Percentiles rank a stretch among this genome's conserved stretches.
Evolutionary conservation across 2,329 filamentous ascomycete genomes (phyloP).

Genomic region (Xylaria sp.): DNA sequence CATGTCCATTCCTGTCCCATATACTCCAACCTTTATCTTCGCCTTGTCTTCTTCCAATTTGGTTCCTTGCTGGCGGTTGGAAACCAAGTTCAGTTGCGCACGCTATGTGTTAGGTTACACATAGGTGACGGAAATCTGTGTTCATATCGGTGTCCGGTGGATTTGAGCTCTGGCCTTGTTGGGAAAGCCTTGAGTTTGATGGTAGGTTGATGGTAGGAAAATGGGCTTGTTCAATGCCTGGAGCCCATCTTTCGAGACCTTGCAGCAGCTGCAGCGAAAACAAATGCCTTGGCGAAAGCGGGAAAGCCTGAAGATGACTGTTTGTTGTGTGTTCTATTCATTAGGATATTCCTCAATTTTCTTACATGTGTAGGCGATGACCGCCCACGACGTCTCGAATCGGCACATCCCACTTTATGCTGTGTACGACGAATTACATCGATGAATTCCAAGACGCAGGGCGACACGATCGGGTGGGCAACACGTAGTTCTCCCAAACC

Average conservation of each 20-base stretch:
- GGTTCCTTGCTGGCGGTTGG: too few species aligned
- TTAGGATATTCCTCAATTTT: not conserved
- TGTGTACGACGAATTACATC: slow-evolving; percentile 13
- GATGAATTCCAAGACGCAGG: not conserved
- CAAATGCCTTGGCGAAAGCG: not conserved
- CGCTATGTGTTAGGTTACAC: too few species aligned
- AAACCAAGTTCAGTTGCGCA: too few species aligned
- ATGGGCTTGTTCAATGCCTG: not conserved
- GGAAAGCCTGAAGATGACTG: not conserved
- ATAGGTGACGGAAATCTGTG: not conserved
- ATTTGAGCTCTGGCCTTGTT: not conserved
- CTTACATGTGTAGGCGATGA: slow-evolving; percentile 2
- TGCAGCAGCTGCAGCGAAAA: not conserved
- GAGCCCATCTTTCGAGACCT: not conserved
- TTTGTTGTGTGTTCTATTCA: not conserved
- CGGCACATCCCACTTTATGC: not conserved
- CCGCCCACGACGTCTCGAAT: slow-evolving; percentile 17
- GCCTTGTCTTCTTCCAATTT: too few species aligned
- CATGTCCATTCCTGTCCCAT: too few species aligned
- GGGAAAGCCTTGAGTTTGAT: too few species aligned
- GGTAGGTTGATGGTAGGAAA: not conserved
- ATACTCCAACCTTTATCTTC: too few species aligned
- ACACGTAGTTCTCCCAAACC: slow-evolving; percentile 25
- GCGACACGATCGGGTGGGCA: slow-evolving; percentile 9
- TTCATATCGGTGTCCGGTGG: not conserved